Evolutionary conservation across 2,329 filamentous ascomycete genomes (phyloP).

Genomic region (Hysterium pulicare): DNA sequence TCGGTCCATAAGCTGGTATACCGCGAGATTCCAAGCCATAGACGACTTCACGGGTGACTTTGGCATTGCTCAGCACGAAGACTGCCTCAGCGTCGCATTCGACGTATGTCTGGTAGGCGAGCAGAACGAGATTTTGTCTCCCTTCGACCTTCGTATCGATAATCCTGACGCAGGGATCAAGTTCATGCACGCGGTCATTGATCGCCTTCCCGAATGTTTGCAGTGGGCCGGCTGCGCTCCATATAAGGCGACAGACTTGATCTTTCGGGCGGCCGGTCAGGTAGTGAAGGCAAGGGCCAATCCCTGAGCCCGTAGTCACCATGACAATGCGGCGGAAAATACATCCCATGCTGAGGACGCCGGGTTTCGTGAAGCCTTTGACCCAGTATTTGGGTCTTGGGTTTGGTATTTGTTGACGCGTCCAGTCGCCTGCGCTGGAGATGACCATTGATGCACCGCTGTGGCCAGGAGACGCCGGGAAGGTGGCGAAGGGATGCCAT

Average conservation of each 20-base stretch:
- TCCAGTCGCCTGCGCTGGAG: slow-evolving; percentile 37
- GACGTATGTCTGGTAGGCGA: slow-evolving; percentile 51
- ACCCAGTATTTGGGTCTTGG: slow-evolving; percentile 22
- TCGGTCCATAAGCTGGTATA: slow-evolving; percentile 67
- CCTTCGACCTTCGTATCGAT: slow-evolving; percentile 62
- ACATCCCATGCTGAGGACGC: slow-evolving; percentile 28
- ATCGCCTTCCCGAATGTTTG: slow-evolving; percentile 61
- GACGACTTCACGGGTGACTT: slow-evolving; percentile 64
- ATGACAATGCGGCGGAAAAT: slow-evolving; percentile 31
- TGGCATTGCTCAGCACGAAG: slow-evolving; percentile 69
- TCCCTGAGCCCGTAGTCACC: slow-evolving; percentile 34
- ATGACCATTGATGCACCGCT: slow-evolving; percentile 25
- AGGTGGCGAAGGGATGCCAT: slow-evolving; percentile 39
- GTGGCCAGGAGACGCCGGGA: slow-evolving; percentile 16
- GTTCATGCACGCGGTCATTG: slow-evolving; percentile 52
- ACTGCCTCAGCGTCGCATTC: slow-evolving; percentile 61
- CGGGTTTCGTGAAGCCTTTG: slow-evolving; percentile 25
- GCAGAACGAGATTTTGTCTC: slow-evolving; percentile 58
- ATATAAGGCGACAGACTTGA: slow-evolving; percentile 60
- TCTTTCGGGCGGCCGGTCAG: slow-evolving; percentile 51
- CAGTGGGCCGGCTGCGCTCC: slow-evolving; percentile 62
- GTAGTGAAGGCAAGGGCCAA: slow-evolving; percentile 44
- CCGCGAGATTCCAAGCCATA: slow-evolving; percentile 65
- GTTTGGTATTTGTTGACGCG: slow-evolving; percentile 13
- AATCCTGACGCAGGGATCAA: slow-evolving; percentile 62